A percentile compares a stretch with the other conserved stretches of the same genome.
phyloP scores from a whole-genome alignment of 768 basidiomycete species.

The Naganishia vaughanmartiniae region DNA sequence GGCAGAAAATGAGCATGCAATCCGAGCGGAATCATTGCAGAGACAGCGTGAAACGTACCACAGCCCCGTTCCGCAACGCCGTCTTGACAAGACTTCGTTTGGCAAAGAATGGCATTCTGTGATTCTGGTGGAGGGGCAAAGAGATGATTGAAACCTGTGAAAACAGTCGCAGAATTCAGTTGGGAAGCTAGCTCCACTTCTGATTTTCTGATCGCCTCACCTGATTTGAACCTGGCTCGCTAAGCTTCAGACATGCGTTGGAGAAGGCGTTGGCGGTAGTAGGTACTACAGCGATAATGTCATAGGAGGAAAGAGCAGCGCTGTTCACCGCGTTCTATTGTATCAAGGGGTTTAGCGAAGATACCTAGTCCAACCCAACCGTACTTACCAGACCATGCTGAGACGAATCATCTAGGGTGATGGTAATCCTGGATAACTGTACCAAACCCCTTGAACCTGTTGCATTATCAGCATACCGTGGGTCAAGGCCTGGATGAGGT shows the following conservation, averaged over 20 bases:
- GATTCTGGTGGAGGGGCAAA: conserved; percentile 44
- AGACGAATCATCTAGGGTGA: conserved; percentile 45
- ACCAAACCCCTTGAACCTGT: conserved; percentile 34
- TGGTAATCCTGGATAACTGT: conserved; percentile 46
- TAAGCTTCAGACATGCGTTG: conserved; percentile 46
- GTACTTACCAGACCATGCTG: conserved; percentile 44
- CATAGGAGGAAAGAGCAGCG: conserved; percentile 38
- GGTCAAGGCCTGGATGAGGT: conserved; percentile 45
- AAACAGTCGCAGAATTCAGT: background rate
- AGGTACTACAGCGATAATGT: conserved; percentile 46
- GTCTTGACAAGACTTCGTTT: conserved; percentile 31
- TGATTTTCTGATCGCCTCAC: conserved; percentile 28
- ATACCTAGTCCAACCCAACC: background rate
- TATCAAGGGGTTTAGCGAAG: background rate
- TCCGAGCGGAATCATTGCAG: too few relatives aligned
- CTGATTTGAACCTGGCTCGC: conserved; percentile 47
- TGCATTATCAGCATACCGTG: conserved; percentile 27
- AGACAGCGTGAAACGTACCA: conserved; percentile 30
- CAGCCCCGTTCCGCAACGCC: conserved; percentile 32
- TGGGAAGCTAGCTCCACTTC: background rate
- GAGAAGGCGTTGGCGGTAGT: conserved; percentile 46
- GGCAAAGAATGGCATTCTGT: conserved; percentile 28
- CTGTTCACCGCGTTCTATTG: conserved; percentile 40
- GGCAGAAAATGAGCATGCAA: background rate
- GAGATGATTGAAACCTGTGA: conserved; percentile 47